These are phyloP conservation scores for Sporisorium graminicola DNA, from an alignment of 1,284 basidiomycete species.

Conservation along the genomic window DNA sequence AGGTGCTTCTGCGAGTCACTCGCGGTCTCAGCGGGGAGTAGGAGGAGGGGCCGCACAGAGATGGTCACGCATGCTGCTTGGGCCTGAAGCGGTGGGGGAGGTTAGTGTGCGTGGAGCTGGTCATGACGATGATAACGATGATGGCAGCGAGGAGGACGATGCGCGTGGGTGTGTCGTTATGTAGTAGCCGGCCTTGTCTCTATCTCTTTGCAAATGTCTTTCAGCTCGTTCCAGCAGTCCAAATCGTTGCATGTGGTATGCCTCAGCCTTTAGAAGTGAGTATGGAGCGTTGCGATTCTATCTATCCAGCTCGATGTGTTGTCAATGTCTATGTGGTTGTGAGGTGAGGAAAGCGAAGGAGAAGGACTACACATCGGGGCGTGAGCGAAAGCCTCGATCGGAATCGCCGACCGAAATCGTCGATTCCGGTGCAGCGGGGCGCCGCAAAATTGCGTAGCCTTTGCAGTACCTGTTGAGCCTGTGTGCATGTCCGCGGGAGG, in stretches of 20 bases:
- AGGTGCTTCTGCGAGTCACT: not conserved
- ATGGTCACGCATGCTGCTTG: slow-evolving; percentile 19
- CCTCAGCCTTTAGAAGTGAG: too few relatives aligned
- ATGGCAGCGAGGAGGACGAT: slow-evolving; percentile 47
- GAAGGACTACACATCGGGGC: too few relatives aligned
- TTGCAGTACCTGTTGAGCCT: too few relatives aligned
- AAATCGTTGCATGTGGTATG: too few relatives aligned
- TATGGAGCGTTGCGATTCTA: too few relatives aligned
- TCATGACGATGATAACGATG: slow-evolving; percentile 15
- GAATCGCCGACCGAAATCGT: not conserved
- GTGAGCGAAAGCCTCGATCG: too few relatives aligned
- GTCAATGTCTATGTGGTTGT: not conserved
- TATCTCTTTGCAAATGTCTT: too few relatives aligned
- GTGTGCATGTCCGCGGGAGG: not conserved
- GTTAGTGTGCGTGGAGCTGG: not conserved
- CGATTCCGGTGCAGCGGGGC: not conserved
- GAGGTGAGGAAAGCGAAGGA: not conserved
- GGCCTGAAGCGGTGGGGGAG: slow-evolving; percentile 2
- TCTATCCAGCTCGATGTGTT: too few relatives aligned
- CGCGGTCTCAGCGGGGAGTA: not conserved
- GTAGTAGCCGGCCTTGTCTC: slow-evolving; percentile 8
- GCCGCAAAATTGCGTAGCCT: too few relatives aligned
- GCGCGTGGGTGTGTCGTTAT: slow-evolving; percentile 47
- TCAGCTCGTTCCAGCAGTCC: too few relatives aligned
- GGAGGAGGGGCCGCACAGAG: slow-evolving; percentile 1